phyloP scores from a whole-genome alignment of 139 green algal species.

The Mesotaenium endlicherianum region DNA sequence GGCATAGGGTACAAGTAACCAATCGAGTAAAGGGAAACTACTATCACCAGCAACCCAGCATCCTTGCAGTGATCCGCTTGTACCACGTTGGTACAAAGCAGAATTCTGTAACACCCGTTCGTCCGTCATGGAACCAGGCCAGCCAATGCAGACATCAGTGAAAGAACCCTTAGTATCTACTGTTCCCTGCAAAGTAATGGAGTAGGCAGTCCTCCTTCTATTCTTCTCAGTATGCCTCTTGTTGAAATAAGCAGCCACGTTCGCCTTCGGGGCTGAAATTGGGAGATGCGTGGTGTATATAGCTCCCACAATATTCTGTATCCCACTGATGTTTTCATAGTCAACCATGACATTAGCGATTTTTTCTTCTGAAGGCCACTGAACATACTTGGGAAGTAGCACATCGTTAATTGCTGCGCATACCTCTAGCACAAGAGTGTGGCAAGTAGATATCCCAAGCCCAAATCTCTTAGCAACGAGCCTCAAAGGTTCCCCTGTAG shows the following conservation, averaged over 20 bases:
- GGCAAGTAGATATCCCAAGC: slow-evolving; percentile 24
- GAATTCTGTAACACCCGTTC: slow-evolving; percentile 38
- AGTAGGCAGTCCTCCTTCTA: slow-evolving; percentile 20
- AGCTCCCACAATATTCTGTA: slow-evolving; percentile 21
- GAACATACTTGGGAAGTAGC: slow-evolving; percentile 27
- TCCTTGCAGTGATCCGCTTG: neutral
- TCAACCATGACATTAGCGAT: neutral
- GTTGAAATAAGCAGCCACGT: slow-evolving; percentile 31
- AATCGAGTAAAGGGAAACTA: slow-evolving; percentile 26
- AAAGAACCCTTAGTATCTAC: slow-evolving; percentile 21
- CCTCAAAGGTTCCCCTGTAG: slow-evolving; percentile 11
- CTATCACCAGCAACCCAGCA: neutral
- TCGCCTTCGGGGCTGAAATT: slow-evolving; percentile 2
- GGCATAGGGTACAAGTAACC: slow-evolving; percentile 33
- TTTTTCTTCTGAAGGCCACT: slow-evolving; percentile 19
- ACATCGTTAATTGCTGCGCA: slow-evolving; percentile 31
- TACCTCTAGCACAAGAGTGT: slow-evolving; percentile 15
- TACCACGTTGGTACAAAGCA: slow-evolving; percentile 19
- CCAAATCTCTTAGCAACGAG: slow-evolving; percentile 27
- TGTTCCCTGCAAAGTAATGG: slow-evolving; percentile 21
- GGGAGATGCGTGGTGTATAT: slow-evolving; percentile 43
- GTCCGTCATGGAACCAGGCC: slow-evolving; percentile 23
- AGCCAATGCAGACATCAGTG: slow-evolving; percentile 41
- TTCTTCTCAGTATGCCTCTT: slow-evolving; percentile 23
- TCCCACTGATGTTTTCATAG: neutral